Evolutionary conservation across 2,329 filamentous ascomycete species (phyloP).

Genomic region (Fusarium buxicola): DNA sequence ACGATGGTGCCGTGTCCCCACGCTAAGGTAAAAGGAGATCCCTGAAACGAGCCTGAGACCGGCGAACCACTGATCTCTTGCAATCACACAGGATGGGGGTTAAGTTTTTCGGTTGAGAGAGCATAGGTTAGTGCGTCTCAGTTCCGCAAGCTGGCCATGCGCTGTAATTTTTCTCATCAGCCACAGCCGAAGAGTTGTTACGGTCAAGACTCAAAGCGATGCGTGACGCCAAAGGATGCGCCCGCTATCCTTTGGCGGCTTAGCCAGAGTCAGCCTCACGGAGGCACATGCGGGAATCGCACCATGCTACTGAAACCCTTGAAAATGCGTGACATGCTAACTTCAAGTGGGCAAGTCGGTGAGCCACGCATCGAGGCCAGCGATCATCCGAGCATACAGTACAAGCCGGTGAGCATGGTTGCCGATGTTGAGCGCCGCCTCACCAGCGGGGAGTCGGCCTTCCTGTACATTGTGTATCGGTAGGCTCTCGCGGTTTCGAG

Average conservation of each 20-base stretch:
- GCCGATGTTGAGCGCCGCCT: constrained; percentile 13
- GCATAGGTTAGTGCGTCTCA: constrained; percentile 13
- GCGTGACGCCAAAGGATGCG: constrained; percentile 16
- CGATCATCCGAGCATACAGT: constrained; percentile 36
- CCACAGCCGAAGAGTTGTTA: background rate
- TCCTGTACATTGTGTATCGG: constrained; percentile 2
- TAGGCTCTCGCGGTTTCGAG: background rate
- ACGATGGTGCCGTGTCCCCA: constrained; percentile 19
- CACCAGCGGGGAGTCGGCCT: constrained; percentile 24
- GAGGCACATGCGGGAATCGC: constrained; percentile 44
- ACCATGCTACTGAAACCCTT: constrained; percentile 38
- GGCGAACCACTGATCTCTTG: constrained; percentile 13
- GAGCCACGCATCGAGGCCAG: constrained; percentile 38
- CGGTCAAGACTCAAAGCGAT: constrained; percentile 6
- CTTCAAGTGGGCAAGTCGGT: constrained; percentile 37
- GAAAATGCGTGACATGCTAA: constrained; percentile 36
- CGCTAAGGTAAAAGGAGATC: constrained; percentile 27
- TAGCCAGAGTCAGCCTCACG: constrained; percentile 38
- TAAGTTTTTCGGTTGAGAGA: constrained; percentile 17
- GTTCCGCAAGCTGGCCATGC: constrained; percentile 2
- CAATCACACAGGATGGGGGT: constrained; percentile 6
- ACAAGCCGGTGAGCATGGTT: constrained; percentile 17
- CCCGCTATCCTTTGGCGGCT: constrained; percentile 20
- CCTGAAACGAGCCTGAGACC: constrained; percentile 17
- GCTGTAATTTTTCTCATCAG: constrained; percentile 1